A percentile compares a stretch with the other conserved stretches of the same genome.
These are phyloP conservation scores for Rhizopogon sp. DNA, from an alignment of 768 basidiomycete genomes.

Conservation along the genomic window DNA sequence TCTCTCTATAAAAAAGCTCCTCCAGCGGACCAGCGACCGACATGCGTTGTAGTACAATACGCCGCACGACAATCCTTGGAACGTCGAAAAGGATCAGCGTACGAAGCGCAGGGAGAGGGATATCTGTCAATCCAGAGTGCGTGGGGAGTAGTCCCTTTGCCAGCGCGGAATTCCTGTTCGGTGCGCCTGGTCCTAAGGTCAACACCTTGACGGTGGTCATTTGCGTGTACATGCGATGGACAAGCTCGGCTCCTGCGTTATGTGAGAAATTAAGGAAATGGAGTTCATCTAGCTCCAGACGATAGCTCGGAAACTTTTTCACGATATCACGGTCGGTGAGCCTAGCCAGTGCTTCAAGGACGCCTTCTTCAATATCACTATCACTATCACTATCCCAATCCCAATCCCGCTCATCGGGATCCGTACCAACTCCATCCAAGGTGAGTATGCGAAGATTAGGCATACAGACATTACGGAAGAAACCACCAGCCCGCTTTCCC, in stretches of 20 bases:
- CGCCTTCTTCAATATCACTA: rapidly evolving
- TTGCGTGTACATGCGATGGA: neutral
- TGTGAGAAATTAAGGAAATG: neutral
- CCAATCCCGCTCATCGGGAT: no score
- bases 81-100: neutral
- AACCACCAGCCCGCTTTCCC: neutral
- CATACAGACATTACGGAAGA: neutral
- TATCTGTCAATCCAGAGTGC: neutral
- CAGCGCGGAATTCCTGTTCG: neutral
- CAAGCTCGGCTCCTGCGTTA: neutral
- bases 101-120: neutral
- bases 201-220: neutral
- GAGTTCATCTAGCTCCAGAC: neutral
- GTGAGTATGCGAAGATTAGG: neutral
- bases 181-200: neutral
- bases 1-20: neutral
- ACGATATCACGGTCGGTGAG: neutral
- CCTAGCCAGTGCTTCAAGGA: neutral
- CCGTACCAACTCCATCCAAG: no score
- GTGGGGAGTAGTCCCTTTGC: neutral
- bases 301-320: neutral
- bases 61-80: neutral
- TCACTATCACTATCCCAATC: no score
- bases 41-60: neutral
- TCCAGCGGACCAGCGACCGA: neutral